A percentile compares a stretch with the other conserved stretches of the same genome.
Evolutionary conservation across 2,329 filamentous ascomycete genomes (phyloP).

Genomic region (Alternaria postmessia): DNA sequence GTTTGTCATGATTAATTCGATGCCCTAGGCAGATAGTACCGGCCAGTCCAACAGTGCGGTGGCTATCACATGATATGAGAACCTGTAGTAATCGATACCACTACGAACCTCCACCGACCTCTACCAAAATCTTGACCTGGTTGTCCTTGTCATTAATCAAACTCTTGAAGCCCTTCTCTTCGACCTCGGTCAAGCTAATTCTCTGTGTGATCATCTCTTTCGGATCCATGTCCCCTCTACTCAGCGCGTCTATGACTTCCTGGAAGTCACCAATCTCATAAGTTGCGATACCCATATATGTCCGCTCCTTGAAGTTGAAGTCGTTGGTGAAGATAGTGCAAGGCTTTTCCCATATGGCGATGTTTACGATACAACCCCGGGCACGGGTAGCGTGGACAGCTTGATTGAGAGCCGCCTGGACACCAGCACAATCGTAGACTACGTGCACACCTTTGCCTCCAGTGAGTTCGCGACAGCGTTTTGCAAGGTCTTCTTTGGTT

Average conservation of each 20-base stretch:
- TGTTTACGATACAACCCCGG: constrained; percentile 62
- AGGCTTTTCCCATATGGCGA: constrained; percentile 65
- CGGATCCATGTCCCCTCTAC: constrained; percentile 54
- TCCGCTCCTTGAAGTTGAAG: constrained; percentile 62
- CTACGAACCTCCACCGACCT: constrained; percentile 40
- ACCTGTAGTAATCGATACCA: not conserved
- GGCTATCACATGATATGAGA: not conserved
- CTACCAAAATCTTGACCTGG: constrained; percentile 59
- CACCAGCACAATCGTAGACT: constrained; percentile 62
- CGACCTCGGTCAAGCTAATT: constrained; percentile 57
- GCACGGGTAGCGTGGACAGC: constrained; percentile 60
- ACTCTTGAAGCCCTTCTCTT: constrained; percentile 57
- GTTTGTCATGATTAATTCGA: not conserved
- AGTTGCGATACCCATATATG: constrained; percentile 62
- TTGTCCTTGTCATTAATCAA: constrained; percentile 60
- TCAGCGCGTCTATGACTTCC: constrained; percentile 55
- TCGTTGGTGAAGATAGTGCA: constrained; percentile 60
- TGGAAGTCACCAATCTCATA: constrained; percentile 63
- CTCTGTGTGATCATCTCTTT: constrained; percentile 60
- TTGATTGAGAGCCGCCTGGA: constrained; percentile 60
- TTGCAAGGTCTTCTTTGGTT: constrained; percentile 57
- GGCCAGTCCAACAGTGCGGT: not conserved
- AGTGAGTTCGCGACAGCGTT: constrained; percentile 54
- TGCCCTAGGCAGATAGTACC: not conserved
- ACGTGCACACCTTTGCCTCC: constrained; percentile 59